Conservation (phyloP, 1,139 yeast genomes). For the Blastobotrys aristatus region DNA sequence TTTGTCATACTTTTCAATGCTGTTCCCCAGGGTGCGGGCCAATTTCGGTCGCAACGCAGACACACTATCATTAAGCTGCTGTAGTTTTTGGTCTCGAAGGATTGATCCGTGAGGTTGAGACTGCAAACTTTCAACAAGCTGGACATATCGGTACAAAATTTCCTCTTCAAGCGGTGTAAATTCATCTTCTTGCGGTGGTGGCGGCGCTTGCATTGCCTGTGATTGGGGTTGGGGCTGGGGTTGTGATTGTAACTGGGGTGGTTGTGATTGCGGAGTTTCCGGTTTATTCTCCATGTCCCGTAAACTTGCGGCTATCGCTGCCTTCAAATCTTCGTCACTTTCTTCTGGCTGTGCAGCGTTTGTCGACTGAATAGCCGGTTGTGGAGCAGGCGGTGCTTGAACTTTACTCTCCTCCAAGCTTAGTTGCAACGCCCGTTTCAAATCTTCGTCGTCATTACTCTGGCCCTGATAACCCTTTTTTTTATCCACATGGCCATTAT, state of each 20-base stretch:
- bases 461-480: constrained; percentile 14
- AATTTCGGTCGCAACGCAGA: constrained; percentile 69
- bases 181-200: constrained; percentile 29
- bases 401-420: constrained; percentile 56
- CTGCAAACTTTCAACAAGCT: constrained; percentile 53
- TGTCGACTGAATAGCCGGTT: constrained; percentile 16
- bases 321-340: constrained; percentile 85
- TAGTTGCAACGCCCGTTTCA: constrained; percentile 70
- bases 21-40: constrained; percentile 56
- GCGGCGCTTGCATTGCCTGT: constrained; percentile 9
- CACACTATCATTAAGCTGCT: constrained; percentile 60
- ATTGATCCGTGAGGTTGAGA: constrained; percentile 50
- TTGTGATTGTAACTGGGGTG: constrained; percentile 15
- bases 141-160: constrained; percentile 63
- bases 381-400: constrained; percentile 16
- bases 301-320: constrained; percentile 93
- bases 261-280: not conserved
- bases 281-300: constrained; percentile 45
- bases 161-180: constrained; percentile 61
- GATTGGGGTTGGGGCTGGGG: constrained; percentile 14
- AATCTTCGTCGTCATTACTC: constrained; percentile 68
- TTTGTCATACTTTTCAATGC: constrained; percentile 62
- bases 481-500: constrained; percentile 7
- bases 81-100: constrained; percentile 56
- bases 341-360: constrained; percentile 41